A percentile compares a stretch with the other conserved stretches of the same genome.
Conservation (phyloP, 345 rosid species). For the Lepidium africanum region DNA sequence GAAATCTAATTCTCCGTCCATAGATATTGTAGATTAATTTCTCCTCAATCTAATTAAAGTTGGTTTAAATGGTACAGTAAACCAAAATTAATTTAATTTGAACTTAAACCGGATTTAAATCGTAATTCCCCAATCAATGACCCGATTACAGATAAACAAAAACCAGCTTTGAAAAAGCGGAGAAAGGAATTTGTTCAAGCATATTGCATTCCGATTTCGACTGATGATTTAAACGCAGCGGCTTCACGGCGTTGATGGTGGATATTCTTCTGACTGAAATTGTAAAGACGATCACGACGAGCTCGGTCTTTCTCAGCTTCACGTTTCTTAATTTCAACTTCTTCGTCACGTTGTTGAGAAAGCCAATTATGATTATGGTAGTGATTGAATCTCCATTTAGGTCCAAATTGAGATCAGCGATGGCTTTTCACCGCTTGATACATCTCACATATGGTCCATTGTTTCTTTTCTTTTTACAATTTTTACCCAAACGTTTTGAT, state of each 20-base stretch:
- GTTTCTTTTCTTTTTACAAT: background rate
- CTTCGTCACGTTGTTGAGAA: slow-evolving; percentile 93
- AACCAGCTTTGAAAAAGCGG: slow-evolving; percentile 75
- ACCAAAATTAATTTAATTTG: no score
- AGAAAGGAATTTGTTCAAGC: slow-evolving; percentile 95
- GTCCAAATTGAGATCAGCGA: slow-evolving; percentile 46
- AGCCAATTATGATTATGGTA: slow-evolving; percentile 58
- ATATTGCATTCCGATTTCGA: slow-evolving; percentile 98
- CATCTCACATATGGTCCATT: background rate
- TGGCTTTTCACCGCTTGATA: slow-evolving; percentile 14
- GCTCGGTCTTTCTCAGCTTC: slow-evolving; percentile 95
- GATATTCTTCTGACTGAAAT: slow-evolving; percentile 57
- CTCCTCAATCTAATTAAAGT: no score
- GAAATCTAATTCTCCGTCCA: no score
- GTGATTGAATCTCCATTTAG: slow-evolving; percentile 79
- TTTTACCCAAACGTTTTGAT: background rate
- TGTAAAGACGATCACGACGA: slow-evolving; percentile 76
- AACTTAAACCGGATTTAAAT: no score
- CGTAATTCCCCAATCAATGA: no score
- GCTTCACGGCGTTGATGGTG: slow-evolving; percentile 80
- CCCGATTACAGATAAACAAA: no score
- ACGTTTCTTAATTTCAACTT: slow-evolving; percentile 77
- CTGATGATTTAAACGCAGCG: slow-evolving; percentile 72
- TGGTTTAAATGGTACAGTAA: no score
- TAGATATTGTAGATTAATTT: no score